Base-by-base conservation (phyloP, 805 yeast genomes). In the Monosporozyma yasuniensis region DNA sequence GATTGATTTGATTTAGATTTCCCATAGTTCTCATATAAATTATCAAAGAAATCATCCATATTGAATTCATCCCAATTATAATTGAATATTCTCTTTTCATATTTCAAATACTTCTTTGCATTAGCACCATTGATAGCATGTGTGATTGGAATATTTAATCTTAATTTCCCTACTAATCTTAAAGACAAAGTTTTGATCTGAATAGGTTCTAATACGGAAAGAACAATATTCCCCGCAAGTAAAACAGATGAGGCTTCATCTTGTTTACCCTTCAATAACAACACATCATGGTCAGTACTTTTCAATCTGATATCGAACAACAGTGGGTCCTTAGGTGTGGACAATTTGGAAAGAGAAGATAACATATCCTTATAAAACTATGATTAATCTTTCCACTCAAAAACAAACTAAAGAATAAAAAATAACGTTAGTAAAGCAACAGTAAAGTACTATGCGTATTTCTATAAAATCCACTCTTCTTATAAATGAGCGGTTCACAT, bases 231-330 rank as follows among this genome's bases (percentile, higher is more conserved):
- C 3, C 99, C 99, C 0, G 84, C 70, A 32, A 93, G 66, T 6
- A 84, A 67, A 3, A 80, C 86, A 1, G 96, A 82, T 0, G 87
- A 74, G 0, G 97, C 95, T 49, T 84, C 91, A 42, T 75, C 75
- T 3, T 83, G 80, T 0, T 83, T 58, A 1, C 99, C 99, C 57
- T 89, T 84, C 37, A 91, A 67, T 10, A 91, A 78, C 6, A 91
- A 66, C 10, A 90, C 95, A 61, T 89, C 95, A 19, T 53, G 46
- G 12, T 44, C 95, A 2, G 76, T 64, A 22, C 87, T 79, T 46
- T 78, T 76, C 38, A 87, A 66, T 50, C 96, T 72, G 38, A 77
- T 73, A 51, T 77, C 81, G 54, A 76, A 76, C 16, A 75, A 62
- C 10, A 74, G 52, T 8, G 65, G 70, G 44, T 67, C 63, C 35